Percentiles rank a stretch among this genome's conserved stretches.
phyloP scores from a whole-genome alignment of 2,329 filamentous ascomycete species.

The Diaporthe velutina region DNA sequence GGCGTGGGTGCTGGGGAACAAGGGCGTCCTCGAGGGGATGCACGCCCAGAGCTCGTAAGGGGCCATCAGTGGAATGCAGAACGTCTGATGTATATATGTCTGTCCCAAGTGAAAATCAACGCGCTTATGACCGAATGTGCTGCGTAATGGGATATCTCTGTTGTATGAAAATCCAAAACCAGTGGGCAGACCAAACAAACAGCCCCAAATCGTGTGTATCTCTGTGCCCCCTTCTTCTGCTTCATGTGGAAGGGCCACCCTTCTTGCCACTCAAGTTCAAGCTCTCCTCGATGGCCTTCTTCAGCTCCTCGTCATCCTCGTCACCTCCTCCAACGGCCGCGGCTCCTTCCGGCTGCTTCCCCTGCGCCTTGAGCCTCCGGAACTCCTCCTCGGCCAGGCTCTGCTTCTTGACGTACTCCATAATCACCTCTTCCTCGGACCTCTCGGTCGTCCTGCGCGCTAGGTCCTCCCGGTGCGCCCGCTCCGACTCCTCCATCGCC shows the following conservation, averaged over 20 bases:
- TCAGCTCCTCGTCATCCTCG: conserved; percentile 68
- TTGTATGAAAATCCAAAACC: conserved; percentile 29
- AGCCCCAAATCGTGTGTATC: not conserved
- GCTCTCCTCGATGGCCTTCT: conserved; percentile 67
- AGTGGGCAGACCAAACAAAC: not conserved
- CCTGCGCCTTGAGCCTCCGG: conserved; percentile 51
- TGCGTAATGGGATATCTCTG: conserved; percentile 36
- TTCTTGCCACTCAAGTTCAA: conserved; percentile 55
- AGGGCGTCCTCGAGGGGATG: conserved; percentile 34
- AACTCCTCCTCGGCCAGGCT: conserved; percentile 77
- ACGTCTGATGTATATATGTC: not conserved
- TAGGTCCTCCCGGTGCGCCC: conserved; percentile 58
- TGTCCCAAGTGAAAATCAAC: not conserved
- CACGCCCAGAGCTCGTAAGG: not conserved
- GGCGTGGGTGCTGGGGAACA: conserved; percentile 46
- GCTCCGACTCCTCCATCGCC: conserved; percentile 62
- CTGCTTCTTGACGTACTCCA: conserved; percentile 84
- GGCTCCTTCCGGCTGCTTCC: conserved; percentile 48
- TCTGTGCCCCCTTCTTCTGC: not conserved
- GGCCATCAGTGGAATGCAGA: not conserved
- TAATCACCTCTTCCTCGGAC: conserved; percentile 78
- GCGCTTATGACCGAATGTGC: conserved; percentile 16
- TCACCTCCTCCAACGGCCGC: conserved; percentile 40
- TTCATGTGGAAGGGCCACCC: conserved; percentile 41
- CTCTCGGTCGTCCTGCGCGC: conserved; percentile 50